Base-by-base conservation (phyloP, 108 stramenopile genomes). In the Aureococcus anophagefferens region DNA sequence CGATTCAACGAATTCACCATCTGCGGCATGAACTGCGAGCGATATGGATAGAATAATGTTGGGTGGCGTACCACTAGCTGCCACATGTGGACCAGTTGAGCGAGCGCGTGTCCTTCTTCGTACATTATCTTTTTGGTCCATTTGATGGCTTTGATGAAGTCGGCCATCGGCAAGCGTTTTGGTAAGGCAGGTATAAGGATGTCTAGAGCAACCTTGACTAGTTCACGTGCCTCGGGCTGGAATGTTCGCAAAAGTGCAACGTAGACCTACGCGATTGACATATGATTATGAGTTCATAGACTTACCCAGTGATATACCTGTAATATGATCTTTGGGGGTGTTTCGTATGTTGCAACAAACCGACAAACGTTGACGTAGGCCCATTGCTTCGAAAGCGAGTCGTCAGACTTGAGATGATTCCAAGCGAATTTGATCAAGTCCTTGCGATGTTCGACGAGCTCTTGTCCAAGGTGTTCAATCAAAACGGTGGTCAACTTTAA, bases 61-160 rank as follows among this genome's bases (percentile, higher is more conserved):
- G 86, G 83, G 73, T 94, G 88, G 46, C 81, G 71, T 25, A 90
- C 88, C 35, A 98, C 81, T 30, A 83, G 79, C 59, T 87, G 87
- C 90, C 91, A 94, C 37, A 96, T 79, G 83, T 96, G 94, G 16
- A 88, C 87, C 29, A 95, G 87, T 72, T 93, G 97, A 40, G 90
- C 88, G 0, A 89, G 70, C 3, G 90, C 88, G 70, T 90, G 92
- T 15, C 85, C 84, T 81, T 96, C 97, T 84, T 98, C 95, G 66
- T 87, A 86, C 81, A 95, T 86, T 32, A 98, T 74, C 76, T 91
- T 86, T 51, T 80, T 81, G 25, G 94, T 94, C 76, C 84, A 89
- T 35, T 91, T 90, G 34, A 93, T 83, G 0, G 80, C 82, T 66
- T 80, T 85, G 72, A 83, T 76, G 33, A 89, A 81, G 59, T 91